Evolutionary conservation across 129 eudicot species (phyloP), one percentile per base, ranked within the genome.

Genomic region (Escallonia rubra): DNA sequence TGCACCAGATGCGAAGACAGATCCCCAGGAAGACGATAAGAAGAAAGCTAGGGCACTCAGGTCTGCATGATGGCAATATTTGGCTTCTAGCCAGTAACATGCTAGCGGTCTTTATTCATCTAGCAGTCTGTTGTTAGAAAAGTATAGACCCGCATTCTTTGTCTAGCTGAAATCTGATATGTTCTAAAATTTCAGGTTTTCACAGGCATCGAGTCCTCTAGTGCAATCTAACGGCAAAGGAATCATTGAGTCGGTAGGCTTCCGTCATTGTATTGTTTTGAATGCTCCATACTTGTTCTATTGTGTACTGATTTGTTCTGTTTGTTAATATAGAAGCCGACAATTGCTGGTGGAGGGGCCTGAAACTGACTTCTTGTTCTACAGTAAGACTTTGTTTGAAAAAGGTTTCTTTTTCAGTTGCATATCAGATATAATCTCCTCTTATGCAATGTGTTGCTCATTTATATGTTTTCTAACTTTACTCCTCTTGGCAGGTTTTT

Each of bases 31-130:
- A 87, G 95, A 94, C 70, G 84, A 94, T 47, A 94, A 94, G 77
- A 94, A 78, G 90, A 89, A 94, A 87, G 96, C 97, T 7, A 90
- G 99, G 81, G 90, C 90, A 62, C 82, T 86, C 48, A 89, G 99
- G 99, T 94, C 14, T 59, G 54, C 10, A 63, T 59, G 8, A 59
- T 38, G 11, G n/a, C 14, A 54, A 43, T 40, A 13, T 12, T 13
- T 11, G 12, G 41, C 4, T 12, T 59, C 42, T 68, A 5, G 43
- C 4, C 7, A 44, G 50, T 64, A 15, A 34, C 57, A 55, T 43
- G 45, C 9, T 50, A 4, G 23, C 15, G 34, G 10, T 41, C 10
- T 5, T 16, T 10, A 7, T 10, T 7, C 5, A 14, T 43, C n/a
- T 61, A 61, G 38, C 13, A n/a, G 43, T 68, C 49, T 10, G 61